These are phyloP conservation scores for Tulasnella sp. DNA, from an alignment of 768 basidiomycete genomes.

Conservation along the genomic window DNA sequence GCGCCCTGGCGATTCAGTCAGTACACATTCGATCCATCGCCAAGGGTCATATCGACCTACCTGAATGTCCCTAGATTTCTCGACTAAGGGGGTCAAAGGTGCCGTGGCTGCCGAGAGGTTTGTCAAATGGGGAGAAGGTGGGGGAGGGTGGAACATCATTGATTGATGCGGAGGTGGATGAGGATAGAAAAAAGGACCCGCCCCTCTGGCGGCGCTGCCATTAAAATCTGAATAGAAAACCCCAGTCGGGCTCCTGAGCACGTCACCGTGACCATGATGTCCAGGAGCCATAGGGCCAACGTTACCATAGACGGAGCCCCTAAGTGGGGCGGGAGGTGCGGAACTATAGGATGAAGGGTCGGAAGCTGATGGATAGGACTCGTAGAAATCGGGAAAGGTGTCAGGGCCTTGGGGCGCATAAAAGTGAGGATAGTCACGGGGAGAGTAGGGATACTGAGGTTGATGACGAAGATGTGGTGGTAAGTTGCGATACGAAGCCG, in stretches of 20 bases:
- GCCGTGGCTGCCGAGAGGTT: slow-evolving; percentile 35
- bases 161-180: slow-evolving; percentile 38
- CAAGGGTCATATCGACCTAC: too few relatives aligned
- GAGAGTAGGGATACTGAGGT: slow-evolving; percentile 23
- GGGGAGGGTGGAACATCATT: slow-evolving; percentile 41
- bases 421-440: slow-evolving; percentile 47
- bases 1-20: too few relatives aligned
- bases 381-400: slow-evolving; percentile 43
- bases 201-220: slow-evolving; percentile 33
- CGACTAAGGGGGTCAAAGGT: slow-evolving; percentile 30
- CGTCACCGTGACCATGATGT: slow-evolving; percentile 30
- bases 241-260: slow-evolving; percentile 37
- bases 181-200: slow-evolving; percentile 49
- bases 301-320: slow-evolving; percentile 36
- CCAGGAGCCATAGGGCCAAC: slow-evolving; percentile 33
- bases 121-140: slow-evolving; percentile 41
- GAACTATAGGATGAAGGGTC: slow-evolving; percentile 41
- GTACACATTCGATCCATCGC: too few relatives aligned
- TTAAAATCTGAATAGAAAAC: slow-evolving; percentile 46
- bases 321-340: slow-evolving; percentile 31
- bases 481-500: not conserved
- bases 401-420: slow-evolving; percentile 37
- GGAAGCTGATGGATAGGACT: slow-evolving; percentile 37
- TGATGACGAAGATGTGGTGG: not conserved
- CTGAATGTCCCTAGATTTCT: slow-evolving; percentile 49